These are phyloP conservation scores for Colletotrichum orbiculare DNA, from an alignment of 2,329 filamentous ascomycete genomes.

Conservation along the genomic window DNA sequence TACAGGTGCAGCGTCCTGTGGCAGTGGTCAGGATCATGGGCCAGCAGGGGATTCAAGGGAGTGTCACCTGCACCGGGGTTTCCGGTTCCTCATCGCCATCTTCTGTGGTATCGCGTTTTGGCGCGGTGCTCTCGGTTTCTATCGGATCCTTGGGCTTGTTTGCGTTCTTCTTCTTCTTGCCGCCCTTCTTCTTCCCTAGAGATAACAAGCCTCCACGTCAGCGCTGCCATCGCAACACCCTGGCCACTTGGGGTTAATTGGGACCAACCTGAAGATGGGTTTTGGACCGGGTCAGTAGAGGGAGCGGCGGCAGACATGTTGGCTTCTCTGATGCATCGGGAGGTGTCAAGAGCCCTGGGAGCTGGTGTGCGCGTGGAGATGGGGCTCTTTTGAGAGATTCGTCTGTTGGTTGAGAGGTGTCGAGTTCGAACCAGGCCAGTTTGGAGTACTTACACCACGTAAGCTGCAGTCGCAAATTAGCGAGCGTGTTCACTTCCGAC, in stretches of 20 bases:
- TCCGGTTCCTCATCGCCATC: constrained; percentile 59
- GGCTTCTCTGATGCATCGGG: constrained; percentile 35
- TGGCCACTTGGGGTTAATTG: constrained; percentile 10
- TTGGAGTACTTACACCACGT: constrained; percentile 36
- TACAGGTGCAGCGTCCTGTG: constrained; percentile 35
- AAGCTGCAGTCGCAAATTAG: constrained; percentile 36
- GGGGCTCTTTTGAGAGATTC: constrained; percentile 9
- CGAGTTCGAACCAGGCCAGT: constrained; percentile 22
- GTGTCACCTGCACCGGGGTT: constrained; percentile 47
- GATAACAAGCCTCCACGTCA: constrained; percentile 3
- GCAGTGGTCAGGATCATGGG: constrained; percentile 38
- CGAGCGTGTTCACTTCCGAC: constrained; percentile 37
- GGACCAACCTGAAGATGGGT: constrained; percentile 43
- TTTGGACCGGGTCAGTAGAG: constrained; percentile 41
- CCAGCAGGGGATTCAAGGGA: constrained; percentile 12
- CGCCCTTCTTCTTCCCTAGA: constrained; percentile 66
- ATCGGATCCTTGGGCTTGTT: constrained; percentile 57
- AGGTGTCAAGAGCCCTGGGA: constrained; percentile 33
- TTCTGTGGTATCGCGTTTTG: constrained; percentile 47
- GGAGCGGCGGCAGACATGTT: constrained; percentile 45
- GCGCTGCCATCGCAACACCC: constrained; percentile 13
- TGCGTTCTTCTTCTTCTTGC: constrained; percentile 69
- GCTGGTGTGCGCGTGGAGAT: constrained; percentile 24
- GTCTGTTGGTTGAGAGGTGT: constrained; percentile 27
- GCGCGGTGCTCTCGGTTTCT: constrained; percentile 47